Percentiles rank a stretch among this genome's conserved stretches.
These are phyloP conservation scores for Microbotryum scabiosae DNA, from an alignment of 1,284 basidiomycete genomes.

Conservation along the genomic window DNA sequence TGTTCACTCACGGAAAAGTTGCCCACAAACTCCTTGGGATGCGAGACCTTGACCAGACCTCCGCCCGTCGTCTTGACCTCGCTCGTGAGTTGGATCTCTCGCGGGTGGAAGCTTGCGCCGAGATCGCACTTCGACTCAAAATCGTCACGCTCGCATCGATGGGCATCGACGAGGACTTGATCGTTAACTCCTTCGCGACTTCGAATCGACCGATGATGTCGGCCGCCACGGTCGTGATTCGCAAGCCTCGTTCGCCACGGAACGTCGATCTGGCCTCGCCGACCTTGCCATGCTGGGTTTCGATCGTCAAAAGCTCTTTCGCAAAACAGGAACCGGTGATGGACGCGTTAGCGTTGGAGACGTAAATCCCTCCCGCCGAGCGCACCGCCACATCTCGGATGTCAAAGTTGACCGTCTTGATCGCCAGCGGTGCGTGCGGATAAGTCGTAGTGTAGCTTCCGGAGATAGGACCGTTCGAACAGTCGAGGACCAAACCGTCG, in stretches of 20 bases:
- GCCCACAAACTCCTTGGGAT: too few relatives aligned
- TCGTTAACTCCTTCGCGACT: neutral
- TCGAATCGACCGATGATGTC: neutral
- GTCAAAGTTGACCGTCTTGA: neutral
- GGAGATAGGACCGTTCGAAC: neutral
- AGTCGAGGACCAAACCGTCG: neutral
- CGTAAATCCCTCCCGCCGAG: neutral
- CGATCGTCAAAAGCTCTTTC: neutral
- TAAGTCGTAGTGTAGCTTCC: neutral
- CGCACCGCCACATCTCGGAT: neutral
- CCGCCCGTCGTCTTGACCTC: too few relatives aligned
- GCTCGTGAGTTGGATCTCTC: too few relatives aligned
- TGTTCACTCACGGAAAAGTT: too few relatives aligned
- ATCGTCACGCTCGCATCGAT: too few relatives aligned
- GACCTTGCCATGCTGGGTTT: neutral
- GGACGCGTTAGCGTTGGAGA: neutral
- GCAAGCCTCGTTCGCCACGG: neutral
- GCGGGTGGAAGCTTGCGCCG: too few relatives aligned
- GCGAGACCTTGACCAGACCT: too few relatives aligned
- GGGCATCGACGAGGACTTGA: neutral
- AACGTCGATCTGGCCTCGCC: neutral
- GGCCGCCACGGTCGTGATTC: too few relatives aligned
- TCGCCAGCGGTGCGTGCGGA: neutral
- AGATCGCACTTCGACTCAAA: too few relatives aligned
- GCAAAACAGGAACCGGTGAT: neutral